A percentile compares a stretch with the other conserved stretches of the same genome.
phyloP scores from a whole-genome alignment of 441 rosid species.

The Jatropha podagrica region DNA sequence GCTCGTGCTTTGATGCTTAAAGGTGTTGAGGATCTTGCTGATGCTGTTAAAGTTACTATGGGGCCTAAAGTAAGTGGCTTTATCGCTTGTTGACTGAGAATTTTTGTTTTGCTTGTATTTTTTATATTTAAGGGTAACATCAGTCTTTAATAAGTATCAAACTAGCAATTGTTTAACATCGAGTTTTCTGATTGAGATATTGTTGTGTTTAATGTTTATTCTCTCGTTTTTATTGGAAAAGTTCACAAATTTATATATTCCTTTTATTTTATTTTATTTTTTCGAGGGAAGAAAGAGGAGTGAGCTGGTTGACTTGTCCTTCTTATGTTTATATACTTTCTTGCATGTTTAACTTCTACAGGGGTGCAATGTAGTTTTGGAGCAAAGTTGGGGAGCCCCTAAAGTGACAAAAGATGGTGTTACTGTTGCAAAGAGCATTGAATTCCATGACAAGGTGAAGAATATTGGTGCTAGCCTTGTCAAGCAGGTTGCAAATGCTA shows the following conservation, averaged over 20 bases:
- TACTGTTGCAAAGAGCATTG: slow-evolving; percentile 77
- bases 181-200: not conserved
- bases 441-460: slow-evolving; percentile 61
- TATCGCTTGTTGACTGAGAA: not conserved
- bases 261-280: too few species aligned
- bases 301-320: not conserved
- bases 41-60: slow-evolving; percentile 79
- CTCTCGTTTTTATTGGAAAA: not conserved
- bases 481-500: slow-evolving; percentile 85
- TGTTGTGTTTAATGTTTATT: not conserved
- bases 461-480: slow-evolving; percentile 86
- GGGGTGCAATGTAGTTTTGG: slow-evolving; percentile 76
- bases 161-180: not conserved
- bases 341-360: slow-evolving; percentile 16
- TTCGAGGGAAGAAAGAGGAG: not conserved
- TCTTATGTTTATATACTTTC: not conserved
- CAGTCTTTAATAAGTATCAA: not conserved
- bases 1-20: slow-evolving; percentile 80
- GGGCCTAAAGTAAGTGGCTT: slow-evolving; percentile 60
- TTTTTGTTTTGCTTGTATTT: not conserved
- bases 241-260: not conserved
- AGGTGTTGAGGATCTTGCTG: slow-evolving; percentile 83
- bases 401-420: slow-evolving; percentile 86
- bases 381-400: slow-evolving; percentile 80
- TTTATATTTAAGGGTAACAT: not conserved